A percentile compares a stretch with the other conserved stretches of the same genome.
Conservation (phyloP, 1,139 yeast species). For the Taphrina wiesneri region DNA sequence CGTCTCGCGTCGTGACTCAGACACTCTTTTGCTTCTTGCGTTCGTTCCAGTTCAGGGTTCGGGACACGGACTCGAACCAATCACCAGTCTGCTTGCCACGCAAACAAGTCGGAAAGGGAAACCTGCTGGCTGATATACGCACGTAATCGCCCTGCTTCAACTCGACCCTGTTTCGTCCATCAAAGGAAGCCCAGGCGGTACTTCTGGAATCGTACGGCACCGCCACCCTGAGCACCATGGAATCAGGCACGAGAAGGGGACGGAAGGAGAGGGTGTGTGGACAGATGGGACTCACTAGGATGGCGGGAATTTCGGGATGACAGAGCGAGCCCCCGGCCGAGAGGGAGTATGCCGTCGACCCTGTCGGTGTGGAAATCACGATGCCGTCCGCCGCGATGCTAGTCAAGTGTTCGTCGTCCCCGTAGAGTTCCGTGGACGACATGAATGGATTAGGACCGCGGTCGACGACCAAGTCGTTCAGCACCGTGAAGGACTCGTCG, state of each 20-base stretch:
- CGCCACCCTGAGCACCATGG: slow-evolving; percentile 65
- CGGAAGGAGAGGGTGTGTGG: slow-evolving; percentile 82
- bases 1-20: too few species aligned
- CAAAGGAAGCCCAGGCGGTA: slow-evolving; percentile 79
- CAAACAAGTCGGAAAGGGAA: slow-evolving; percentile 73
- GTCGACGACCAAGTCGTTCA: slow-evolving; percentile 82
- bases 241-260: slow-evolving; percentile 75
- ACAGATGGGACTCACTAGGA: slow-evolving; percentile 31
- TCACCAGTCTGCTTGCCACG: slow-evolving; percentile 49
- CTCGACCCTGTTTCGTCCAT: slow-evolving; percentile 73
- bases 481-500: slow-evolving; percentile 56
- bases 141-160: slow-evolving; percentile 68
- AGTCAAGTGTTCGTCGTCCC: slow-evolving; percentile 73
- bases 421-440: slow-evolving; percentile 72
- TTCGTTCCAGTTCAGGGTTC: slow-evolving; percentile 59
- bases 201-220: slow-evolving; percentile 67
- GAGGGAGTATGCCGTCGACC: slow-evolving; percentile 85
- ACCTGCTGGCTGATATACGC: slow-evolving; percentile 68
- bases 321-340: slow-evolving; percentile 87
- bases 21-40: slow-evolving; percentile 44
- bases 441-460: slow-evolving; percentile 82
- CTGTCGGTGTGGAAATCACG: slow-evolving; percentile 83
- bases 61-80: slow-evolving; percentile 55
- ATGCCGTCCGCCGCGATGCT: slow-evolving; percentile 88
- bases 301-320: slow-evolving; percentile 58